Evolutionary conservation across 768 basidiomycete genomes (phyloP).

Genomic region (Russula foetens): DNA sequence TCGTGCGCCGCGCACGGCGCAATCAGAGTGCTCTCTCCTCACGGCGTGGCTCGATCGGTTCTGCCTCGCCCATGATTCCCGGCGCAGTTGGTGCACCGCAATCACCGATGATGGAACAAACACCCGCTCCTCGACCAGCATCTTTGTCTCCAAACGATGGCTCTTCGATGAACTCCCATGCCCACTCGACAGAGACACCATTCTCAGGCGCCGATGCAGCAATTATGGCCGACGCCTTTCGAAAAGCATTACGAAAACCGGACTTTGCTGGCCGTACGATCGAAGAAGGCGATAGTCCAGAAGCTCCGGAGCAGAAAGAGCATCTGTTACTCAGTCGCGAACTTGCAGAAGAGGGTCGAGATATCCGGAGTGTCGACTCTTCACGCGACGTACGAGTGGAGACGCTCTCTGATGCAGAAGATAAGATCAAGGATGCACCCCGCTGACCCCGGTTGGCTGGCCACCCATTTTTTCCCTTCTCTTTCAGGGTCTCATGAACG

Average conservation of each 20-base stretch:
- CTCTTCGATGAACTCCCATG: conserved; percentile 60
- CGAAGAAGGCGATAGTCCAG: conserved; percentile 65
- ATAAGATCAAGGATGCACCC: conserved; percentile 22
- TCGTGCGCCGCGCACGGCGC: conserved; percentile 60
- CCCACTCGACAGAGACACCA: conserved; percentile 54
- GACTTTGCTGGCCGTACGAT: conserved; percentile 67
- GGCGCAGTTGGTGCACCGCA: conserved; percentile 40
- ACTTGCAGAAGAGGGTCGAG: conserved; percentile 83
- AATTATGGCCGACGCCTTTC: conserved; percentile 89
- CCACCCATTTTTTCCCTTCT: not conserved
- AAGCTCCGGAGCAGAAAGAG: conserved; percentile 31
- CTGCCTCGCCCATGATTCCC: conserved; percentile 77
- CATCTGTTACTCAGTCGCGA: conserved; percentile 54
- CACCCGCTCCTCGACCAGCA: conserved; percentile 26
- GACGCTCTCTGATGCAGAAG: conserved; percentile 46
- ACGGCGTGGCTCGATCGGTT: conserved; percentile 70
- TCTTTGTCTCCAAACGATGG: conserved; percentile 43
- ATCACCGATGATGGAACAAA: conserved; percentile 39
- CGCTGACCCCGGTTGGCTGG: not conserved
- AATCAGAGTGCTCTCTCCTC: conserved; percentile 34
- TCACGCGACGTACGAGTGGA: conserved; percentile 76
- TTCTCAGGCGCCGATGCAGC: conserved; percentile 84
- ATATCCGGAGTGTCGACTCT: conserved; percentile 75
- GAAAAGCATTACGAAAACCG: conserved; percentile 81
- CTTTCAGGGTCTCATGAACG: conserved; percentile 16